Base-by-base conservation (phyloP, 78 protist species). In the Dictyostelium capitatum region DNA sequence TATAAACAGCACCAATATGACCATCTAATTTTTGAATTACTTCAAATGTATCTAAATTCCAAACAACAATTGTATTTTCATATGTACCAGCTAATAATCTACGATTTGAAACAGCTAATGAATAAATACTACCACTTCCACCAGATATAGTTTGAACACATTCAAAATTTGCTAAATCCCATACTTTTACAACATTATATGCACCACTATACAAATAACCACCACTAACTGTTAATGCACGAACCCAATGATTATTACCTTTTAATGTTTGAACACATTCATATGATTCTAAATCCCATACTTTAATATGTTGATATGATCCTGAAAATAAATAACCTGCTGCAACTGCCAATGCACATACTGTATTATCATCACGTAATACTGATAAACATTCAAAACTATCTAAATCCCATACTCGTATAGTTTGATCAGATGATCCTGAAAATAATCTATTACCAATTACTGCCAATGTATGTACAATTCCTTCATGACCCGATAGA, bases 191-290 rank as follows among this genome's bases (percentile, higher is more conserved):
- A 0, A 89, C 67, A 67, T 89, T 79, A 46, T 95, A 80, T 4
- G 92, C 62, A 17, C 96, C 96, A 11, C 79, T 19, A 69, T 79
- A 89, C 8, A 95, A 65, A 48, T 70, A 62, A 1, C 90, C 80
- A 14, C 79, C 90, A 32, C 51, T n/a, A 11, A 89, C 79, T 0
- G 80, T 82, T 8, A 95, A 23, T 6, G 96, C 96, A 12, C 96
- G 75, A 4, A 95, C 96, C 96, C 96, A 95, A 50, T 95, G 96
- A 67, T 89, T 95, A 74, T 84, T 90, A 14, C 90, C 96, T 10
- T 74, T 48, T 12, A 95, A 64, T 43, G 80, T 37, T 8, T 67
- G 51, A 2, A 95, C 84, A 67, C 83, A 79, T 51, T 80, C 51
- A 19, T 19, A 51, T 1, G 59, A 80, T 67, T 80, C 83, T 20